A percentile compares a stretch with the other conserved stretches of the same genome.
Conservation (phyloP, 306 rosid species). For the Prunus salicina region DNA sequence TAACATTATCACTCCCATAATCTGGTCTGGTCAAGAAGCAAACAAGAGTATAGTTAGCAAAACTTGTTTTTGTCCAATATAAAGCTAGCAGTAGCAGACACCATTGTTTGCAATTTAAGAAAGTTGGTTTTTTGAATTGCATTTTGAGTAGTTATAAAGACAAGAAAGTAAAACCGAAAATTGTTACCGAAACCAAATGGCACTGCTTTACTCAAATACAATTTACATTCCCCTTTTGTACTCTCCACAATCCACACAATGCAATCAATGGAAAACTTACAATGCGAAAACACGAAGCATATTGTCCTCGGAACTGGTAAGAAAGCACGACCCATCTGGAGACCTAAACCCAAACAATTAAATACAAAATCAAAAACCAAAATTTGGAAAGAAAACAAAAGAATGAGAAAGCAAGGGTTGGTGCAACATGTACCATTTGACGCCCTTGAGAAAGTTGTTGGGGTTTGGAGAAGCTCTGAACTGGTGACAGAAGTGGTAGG, state of each 20-base stretch:
- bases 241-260: not conserved
- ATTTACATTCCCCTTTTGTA: not conserved
- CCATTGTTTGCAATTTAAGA: not conserved
- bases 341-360: conserved; percentile 44
- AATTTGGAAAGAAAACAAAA: not conserved
- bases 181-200: not conserved
- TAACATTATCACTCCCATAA: conserved; percentile 28
- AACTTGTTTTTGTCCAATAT: not conserved
- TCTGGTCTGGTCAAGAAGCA: conserved; percentile 48
- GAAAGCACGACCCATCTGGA: conserved; percentile 88
- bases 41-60: not conserved
- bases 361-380: not conserved
- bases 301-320: conserved; percentile 79
- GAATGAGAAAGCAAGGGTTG: not conserved
- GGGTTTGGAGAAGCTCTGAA: conserved; percentile 64
- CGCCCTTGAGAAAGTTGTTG: conserved; percentile 82
- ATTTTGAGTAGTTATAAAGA: not conserved
- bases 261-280: conserved; percentile 33
- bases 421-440: conserved; percentile 58
- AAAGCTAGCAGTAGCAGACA: not conserved
- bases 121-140: not conserved
- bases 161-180: not conserved
- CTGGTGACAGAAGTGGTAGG: conserved; percentile 74
- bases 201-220: not conserved
- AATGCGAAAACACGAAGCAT: conserved; percentile 62